Evolutionary conservation across 768 basidiomycete species (phyloP).

Genomic region (Tricholoma hemisulphureum): DNA sequence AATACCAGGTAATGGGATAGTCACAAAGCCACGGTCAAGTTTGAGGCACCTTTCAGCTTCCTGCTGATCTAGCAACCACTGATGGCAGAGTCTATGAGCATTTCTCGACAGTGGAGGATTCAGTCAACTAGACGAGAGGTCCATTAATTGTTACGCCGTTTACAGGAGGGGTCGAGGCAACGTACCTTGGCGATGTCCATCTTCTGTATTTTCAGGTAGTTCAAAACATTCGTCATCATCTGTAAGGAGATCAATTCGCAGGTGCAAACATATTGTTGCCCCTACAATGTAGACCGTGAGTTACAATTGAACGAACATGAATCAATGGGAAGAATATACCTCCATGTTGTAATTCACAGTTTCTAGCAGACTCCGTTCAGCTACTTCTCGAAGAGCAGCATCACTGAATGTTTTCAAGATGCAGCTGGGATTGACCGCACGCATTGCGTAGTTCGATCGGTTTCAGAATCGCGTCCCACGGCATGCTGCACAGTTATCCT

Average conservation of each 20-base stretch:
- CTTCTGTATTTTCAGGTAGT: conserved; percentile 95
- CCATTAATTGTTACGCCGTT: conserved; percentile 4
- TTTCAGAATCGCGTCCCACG: conserved; percentile 93
- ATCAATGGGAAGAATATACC: conserved; percentile 41
- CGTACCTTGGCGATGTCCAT: conserved; percentile 83
- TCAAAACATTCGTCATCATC: conserved; percentile 92
- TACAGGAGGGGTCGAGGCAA: not conserved
- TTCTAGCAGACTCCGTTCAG: conserved; percentile 88
- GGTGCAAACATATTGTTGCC: conserved; percentile 99
- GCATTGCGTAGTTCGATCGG: conserved; percentile 97
- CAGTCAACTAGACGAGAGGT: conserved; percentile 60
- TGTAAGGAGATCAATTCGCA: conserved; percentile 93
- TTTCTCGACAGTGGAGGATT: conserved; percentile 89
- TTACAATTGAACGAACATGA: conserved; percentile 1
- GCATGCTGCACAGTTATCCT: conserved; percentile 99
- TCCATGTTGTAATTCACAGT: conserved; percentile 97
- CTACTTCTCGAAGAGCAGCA: conserved; percentile 93
- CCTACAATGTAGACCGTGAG: conserved; percentile 47
- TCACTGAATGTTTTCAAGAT: conserved; percentile 95
- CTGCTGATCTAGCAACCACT: conserved; percentile 75
- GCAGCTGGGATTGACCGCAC: conserved; percentile 94
- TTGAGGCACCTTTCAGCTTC: conserved; percentile 84
- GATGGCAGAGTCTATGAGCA: conserved; percentile 82
- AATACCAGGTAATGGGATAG: conserved; percentile 93
- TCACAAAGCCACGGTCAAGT: conserved; percentile 95